phyloP scores from a whole-genome alignment of 2,329 filamentous ascomycete genomes.

The Fusarium liriodendri region DNA sequence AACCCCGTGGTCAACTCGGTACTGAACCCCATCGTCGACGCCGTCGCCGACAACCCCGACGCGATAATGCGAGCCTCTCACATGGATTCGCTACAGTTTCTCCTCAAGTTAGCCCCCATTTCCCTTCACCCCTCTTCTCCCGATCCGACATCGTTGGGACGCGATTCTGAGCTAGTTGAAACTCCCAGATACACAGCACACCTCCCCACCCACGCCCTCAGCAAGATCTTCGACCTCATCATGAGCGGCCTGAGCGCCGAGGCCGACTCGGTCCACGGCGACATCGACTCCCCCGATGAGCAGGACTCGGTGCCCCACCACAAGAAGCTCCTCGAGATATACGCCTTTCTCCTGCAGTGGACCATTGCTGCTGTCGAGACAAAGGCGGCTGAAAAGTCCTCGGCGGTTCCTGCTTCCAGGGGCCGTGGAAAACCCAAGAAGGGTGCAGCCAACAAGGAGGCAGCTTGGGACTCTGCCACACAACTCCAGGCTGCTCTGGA shows the following conservation, averaged over 20 bases:
- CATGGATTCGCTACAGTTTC: constrained; percentile 94
- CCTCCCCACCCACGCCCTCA: constrained; percentile 83
- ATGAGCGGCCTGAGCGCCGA: constrained; percentile 88
- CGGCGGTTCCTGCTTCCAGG: constrained; percentile 72
- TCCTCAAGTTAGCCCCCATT: constrained; percentile 89
- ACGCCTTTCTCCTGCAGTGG: constrained; percentile 95
- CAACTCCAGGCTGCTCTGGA: constrained; percentile 92
- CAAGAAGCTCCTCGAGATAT: constrained; percentile 92
- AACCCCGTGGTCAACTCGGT: constrained; percentile 83
- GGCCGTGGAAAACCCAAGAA: constrained; percentile 83
- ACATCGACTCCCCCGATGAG: constrained; percentile 87
- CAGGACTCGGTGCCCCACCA: constrained; percentile 88
- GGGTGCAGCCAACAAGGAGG: constrained; percentile 82
- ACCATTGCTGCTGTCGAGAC: constrained; percentile 93
- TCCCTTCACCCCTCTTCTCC: constrained; percentile 48
- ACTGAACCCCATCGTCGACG: constrained; percentile 92
- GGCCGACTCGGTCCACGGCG: constrained; percentile 85
- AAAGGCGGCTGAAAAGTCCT: constrained; percentile 90
- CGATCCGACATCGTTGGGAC: constrained; percentile 38
- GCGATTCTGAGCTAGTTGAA: constrained; percentile 60
- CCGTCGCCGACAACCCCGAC: constrained; percentile 91
- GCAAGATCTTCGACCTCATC: constrained; percentile 92
- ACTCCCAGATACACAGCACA: constrained; percentile 81
- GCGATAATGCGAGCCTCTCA: constrained; percentile 80
- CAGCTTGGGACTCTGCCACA: constrained; percentile 86